Percentiles rank a stretch among this genome's conserved stretches.
These are phyloP conservation scores for Podospora anserina DNA, from an alignment of 495 filamentous ascomycete genomes.

Conservation along the genomic window DNA sequence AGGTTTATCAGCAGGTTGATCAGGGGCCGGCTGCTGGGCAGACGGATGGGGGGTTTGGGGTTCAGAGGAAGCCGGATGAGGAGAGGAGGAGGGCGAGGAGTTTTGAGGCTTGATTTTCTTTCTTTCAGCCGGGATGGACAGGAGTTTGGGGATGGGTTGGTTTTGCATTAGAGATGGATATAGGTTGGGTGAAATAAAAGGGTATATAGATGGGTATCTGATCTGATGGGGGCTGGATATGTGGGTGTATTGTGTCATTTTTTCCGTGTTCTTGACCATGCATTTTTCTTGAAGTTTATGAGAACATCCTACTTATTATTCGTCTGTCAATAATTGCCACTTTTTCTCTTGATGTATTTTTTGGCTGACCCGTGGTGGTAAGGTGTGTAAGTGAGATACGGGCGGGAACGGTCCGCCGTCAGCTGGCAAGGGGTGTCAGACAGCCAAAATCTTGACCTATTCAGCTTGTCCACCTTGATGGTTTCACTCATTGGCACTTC, in stretches of 20 bases:
- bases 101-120: not conserved
- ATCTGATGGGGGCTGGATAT: not conserved
- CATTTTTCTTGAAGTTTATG: not conserved
- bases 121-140: not conserved
- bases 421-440: not conserved
- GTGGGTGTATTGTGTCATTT: not conserved
- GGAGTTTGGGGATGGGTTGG: not conserved
- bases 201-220: not conserved
- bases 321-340: too few species aligned
- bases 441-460: not conserved
- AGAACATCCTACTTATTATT: not conserved
- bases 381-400: not conserved
- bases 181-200: not conserved
- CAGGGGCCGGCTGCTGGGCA: not conserved
- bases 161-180: not conserved
- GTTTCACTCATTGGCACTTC: not conserved
- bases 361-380: too few species aligned
- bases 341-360: too few species aligned
- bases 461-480: not conserved
- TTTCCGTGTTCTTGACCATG: not conserved
- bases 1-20: constrained; percentile 49
- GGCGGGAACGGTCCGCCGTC: not conserved
- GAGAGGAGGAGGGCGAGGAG: not conserved
- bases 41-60: constrained; percentile 14
- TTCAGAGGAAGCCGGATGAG: not conserved